These are phyloP conservation scores for Endocalyx cinctus DNA, from an alignment of 2,329 filamentous ascomycete species.

Conservation along the genomic window DNA sequence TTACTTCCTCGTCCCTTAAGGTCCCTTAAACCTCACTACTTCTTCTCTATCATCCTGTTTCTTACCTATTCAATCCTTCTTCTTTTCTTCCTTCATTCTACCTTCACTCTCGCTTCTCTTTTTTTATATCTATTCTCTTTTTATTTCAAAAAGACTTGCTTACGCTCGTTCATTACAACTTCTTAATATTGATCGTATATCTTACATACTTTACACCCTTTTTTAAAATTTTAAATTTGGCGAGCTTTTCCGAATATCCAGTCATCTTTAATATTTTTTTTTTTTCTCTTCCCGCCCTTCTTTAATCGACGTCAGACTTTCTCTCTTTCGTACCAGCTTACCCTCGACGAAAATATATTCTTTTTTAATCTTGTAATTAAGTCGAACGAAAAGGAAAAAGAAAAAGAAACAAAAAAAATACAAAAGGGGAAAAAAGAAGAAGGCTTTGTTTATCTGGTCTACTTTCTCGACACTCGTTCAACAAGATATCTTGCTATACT, in stretches of 20 bases:
- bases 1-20: conserved; percentile 24
- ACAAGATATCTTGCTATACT: conserved; percentile 19
- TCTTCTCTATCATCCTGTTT: conserved; percentile 27
- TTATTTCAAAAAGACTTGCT: conserved; percentile 23
- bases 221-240: no score
- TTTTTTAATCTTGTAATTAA: conserved; percentile 6
- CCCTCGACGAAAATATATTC: conserved; percentile 9
- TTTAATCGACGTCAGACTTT: conserved; percentile 15
- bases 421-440: conserved; percentile 11
- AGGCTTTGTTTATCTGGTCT: conserved; percentile 21
- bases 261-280: no score
- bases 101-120: conserved; percentile 11
- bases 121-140: conserved; percentile 22
- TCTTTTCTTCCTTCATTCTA: conserved; percentile 16
- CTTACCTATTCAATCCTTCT: conserved; percentile 29
- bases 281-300: no score
- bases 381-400: conserved; percentile 4
- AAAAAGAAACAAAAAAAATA: conserved; percentile 1
- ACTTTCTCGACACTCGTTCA: conserved; percentile 26
- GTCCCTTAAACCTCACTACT: no score
- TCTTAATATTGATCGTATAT: conserved; percentile 28
- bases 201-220: no score
- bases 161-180: conserved; percentile 30
- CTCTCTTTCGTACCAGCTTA: conserved; percentile 10
- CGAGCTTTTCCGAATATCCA: no score